phyloP scores from a whole-genome alignment of 2,329 filamentous ascomycete species.

The Scolecobasidium constrictum region DNA sequence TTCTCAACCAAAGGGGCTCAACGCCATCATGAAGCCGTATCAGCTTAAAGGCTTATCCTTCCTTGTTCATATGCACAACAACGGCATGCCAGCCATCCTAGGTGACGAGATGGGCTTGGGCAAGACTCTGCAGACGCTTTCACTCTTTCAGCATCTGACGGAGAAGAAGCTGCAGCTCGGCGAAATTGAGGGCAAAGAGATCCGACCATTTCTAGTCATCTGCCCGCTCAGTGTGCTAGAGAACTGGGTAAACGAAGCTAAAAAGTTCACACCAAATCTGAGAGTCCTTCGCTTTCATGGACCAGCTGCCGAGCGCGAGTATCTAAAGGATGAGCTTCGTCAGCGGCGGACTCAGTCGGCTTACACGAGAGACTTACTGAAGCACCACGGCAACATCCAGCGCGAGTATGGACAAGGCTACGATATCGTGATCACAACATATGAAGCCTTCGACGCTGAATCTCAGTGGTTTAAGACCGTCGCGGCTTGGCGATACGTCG shows the following conservation, averaged over 20 bases:
- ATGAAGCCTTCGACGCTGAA: conserved; percentile 86
- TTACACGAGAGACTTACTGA: conserved; percentile 66
- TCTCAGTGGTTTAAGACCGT: conserved; percentile 35
- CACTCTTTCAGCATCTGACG: conserved; percentile 58
- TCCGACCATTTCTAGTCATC: conserved; percentile 69
- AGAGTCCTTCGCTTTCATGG: conserved; percentile 66
- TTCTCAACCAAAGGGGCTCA: conserved; percentile 1
- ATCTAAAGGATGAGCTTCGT: conserved; percentile 44
- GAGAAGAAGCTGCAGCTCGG: conserved; percentile 59
- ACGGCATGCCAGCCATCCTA: conserved; percentile 58
- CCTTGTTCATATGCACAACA: conserved; percentile 62
- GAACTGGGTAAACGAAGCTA: conserved; percentile 64
- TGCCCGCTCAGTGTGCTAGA: conserved; percentile 62
- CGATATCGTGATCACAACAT: conserved; percentile 60
- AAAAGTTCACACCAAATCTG: conserved; percentile 68
- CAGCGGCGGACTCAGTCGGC: too few species aligned
- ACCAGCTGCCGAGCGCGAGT: conserved; percentile 47
- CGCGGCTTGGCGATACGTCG: conserved; percentile 87
- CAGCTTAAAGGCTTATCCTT: conserved; percentile 93
- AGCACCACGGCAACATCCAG: conserved; percentile 55
- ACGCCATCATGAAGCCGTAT: conserved; percentile 68
- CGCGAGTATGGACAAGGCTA: conserved; percentile 49
- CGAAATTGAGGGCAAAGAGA: conserved; percentile 55
- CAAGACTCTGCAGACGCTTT: conserved; percentile 63
- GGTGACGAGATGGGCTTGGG: conserved; percentile 69